Evolutionary conservation across 2,329 filamentous ascomycete species (phyloP).

Genomic region (Penicillium aurantiogriseum): DNA sequence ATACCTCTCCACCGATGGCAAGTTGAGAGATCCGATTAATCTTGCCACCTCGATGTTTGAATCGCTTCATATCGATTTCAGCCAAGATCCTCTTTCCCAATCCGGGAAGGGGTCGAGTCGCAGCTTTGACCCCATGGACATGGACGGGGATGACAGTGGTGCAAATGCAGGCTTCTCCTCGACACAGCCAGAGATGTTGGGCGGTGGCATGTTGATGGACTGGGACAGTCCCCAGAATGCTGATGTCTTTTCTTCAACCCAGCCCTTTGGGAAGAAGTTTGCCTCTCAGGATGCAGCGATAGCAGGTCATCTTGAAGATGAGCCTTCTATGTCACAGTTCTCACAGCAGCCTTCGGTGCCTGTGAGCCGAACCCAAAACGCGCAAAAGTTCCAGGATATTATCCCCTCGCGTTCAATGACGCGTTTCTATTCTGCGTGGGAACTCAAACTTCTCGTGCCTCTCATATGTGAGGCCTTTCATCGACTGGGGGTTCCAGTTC

Average conservation of each 20-base stretch:
- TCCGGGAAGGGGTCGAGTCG: constrained; percentile 37
- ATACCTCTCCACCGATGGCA: constrained; percentile 71
- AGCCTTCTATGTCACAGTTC: constrained; percentile 83
- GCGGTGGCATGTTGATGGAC: constrained; percentile 74
- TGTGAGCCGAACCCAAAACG: constrained; percentile 81
- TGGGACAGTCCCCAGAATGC: constrained; percentile 74
- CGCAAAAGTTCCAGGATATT: constrained; percentile 85
- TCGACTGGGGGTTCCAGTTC: constrained; percentile 76
- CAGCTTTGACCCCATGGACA: constrained; percentile 63
- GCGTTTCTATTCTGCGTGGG: constrained; percentile 84
- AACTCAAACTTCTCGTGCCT: constrained; percentile 71
- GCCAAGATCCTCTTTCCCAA: constrained; percentile 59
- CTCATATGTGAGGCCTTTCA: constrained; percentile 79
- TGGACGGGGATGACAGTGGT: constrained; percentile 54
- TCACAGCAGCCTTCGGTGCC: constrained; percentile 74
- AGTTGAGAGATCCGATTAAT: constrained; percentile 72
- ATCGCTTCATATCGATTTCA: constrained; percentile 84
- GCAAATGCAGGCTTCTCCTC: constrained; percentile 60
- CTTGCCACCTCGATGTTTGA: constrained; percentile 96
- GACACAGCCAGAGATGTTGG: constrained; percentile 81
- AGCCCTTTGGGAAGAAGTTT: constrained; percentile 42
- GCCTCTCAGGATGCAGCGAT: constrained; percentile 44
- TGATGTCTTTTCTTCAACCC: constrained; percentile 46
- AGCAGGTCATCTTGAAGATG: constrained; percentile 70
- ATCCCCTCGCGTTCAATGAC: constrained; percentile 83